phyloP scores from a whole-genome alignment of 1,284 basidiomycete species.

The Heterobasidion annosum region DNA sequence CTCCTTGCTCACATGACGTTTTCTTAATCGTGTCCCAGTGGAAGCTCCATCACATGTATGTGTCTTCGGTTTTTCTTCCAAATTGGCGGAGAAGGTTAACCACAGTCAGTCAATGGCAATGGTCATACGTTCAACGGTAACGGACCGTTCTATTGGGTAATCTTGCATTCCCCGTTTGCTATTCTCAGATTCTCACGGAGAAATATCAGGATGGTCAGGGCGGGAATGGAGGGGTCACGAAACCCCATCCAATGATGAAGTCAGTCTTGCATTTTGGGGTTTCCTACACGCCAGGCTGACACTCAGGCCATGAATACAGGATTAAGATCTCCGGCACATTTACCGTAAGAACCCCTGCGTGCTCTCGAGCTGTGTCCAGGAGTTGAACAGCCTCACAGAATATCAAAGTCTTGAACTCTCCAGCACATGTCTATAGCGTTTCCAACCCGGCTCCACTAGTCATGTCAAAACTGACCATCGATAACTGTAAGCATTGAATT shows the following conservation, averaged over 20 bases:
- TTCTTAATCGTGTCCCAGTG: slow-evolving; percentile 11
- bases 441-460: slow-evolving; percentile 21
- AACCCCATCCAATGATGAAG: slow-evolving; percentile 31
- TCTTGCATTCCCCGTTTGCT: neutral
- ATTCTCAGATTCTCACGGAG: neutral
- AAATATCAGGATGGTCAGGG: slow-evolving; percentile 27
- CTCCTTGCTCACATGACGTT: neutral
- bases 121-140: slow-evolving; percentile 31
- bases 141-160: slow-evolving; percentile 29
- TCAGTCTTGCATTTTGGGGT: neutral
- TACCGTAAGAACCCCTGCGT: slow-evolving; percentile 18
- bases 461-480: slow-evolving; percentile 24
- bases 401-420: slow-evolving; percentile 29
- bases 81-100: neutral
- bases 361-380: neutral
- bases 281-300: too few relatives aligned
- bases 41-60: slow-evolving; percentile 19
- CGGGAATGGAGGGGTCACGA: slow-evolving; percentile 25
- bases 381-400: slow-evolving; percentile 14
- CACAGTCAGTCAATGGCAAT: slow-evolving; percentile 26
- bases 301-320: slow-evolving; percentile 16
- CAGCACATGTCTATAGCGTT: slow-evolving; percentile 23
- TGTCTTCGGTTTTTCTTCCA: neutral
- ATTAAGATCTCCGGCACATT: slow-evolving; percentile 47
- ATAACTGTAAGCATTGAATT: slow-evolving; percentile 22